Conservation (phyloP, 148 eudicot genomes). For the Rhododendron simsii region DNA sequence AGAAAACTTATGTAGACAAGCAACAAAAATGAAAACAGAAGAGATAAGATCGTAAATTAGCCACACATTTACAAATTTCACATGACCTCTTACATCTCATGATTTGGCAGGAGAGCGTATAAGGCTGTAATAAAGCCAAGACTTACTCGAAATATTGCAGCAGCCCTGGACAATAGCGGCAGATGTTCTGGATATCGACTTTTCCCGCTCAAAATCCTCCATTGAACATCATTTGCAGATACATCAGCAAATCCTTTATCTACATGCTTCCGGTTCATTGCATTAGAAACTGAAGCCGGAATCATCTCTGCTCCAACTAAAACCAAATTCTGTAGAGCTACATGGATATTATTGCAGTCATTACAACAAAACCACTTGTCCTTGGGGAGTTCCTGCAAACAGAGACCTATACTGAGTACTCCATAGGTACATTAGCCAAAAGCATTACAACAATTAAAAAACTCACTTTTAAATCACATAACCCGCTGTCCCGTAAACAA, state of each 20-base stretch:
- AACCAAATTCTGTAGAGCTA: slow-evolving; percentile 42
- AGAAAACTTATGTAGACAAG: neutral
- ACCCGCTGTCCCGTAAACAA: slow-evolving; percentile 68
- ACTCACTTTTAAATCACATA: slow-evolving; percentile 78
- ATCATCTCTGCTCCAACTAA: slow-evolving; percentile 44
- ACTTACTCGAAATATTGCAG: slow-evolving; percentile 83
- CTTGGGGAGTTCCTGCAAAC: slow-evolving; percentile 68
- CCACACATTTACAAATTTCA: neutral
- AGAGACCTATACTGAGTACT: neutral
- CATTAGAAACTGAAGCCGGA: slow-evolving; percentile 37
- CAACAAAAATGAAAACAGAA: neutral
- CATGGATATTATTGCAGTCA: slow-evolving; percentile 63
- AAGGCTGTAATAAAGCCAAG: neutral
- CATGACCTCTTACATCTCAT: neutral
- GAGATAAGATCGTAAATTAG: neutral
- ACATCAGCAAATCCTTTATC: slow-evolving; percentile 39
- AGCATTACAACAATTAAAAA: neutral
- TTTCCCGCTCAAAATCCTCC: slow-evolving; percentile 79
- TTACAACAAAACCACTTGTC: slow-evolving; percentile 88
- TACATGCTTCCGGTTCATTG: slow-evolving; percentile 41
- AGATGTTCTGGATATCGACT: slow-evolving; percentile 69
- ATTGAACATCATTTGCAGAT: slow-evolving; percentile 47
- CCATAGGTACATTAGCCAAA: neutral
- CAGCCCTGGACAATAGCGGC: slow-evolving; percentile 64
- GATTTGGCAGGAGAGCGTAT: neutral